A percentile compares a stretch with the other conserved stretches of the same genome.
phyloP scores from a whole-genome alignment of 2,329 filamentous ascomycete species.

The Thermomyces lanuginosus region DNA sequence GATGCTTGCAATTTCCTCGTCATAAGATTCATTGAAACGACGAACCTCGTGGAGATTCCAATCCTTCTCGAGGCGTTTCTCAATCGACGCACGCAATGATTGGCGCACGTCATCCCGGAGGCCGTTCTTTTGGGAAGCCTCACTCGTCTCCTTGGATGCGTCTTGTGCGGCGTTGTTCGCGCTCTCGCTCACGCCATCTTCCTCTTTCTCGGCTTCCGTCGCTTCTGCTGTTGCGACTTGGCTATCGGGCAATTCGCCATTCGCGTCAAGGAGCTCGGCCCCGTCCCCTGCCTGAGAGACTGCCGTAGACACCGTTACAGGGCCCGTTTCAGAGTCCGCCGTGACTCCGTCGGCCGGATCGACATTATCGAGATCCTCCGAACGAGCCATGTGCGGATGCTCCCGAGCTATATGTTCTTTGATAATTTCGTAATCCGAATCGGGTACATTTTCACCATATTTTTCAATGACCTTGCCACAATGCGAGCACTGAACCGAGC shows the following conservation, averaged over 20 bases:
- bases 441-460: conserved; percentile 11
- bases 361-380: conserved; percentile 12
- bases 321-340: conserved; percentile 7
- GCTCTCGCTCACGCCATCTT: conserved; percentile 8
- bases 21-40: conserved; percentile 19
- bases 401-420: conserved; percentile 18
- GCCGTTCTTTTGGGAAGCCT: conserved; percentile 10
- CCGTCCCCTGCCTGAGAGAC: no score
- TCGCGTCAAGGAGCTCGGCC: no score
- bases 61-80: conserved; percentile 16
- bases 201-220: no score
- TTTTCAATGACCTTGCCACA: conserved; percentile 21
- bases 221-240: conserved; percentile 8
- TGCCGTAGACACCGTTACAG: no score
- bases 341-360: conserved; percentile 3
- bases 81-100: conserved; percentile 12
- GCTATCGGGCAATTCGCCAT: conserved; percentile 7
- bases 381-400: conserved; percentile 18
- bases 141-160: conserved; percentile 3
- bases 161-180: conserved; percentile 6
- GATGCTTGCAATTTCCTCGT: conserved; percentile 15
- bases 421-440: conserved; percentile 14
- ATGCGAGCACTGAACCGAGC: conserved; percentile 19
- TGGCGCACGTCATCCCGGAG: conserved; percentile 11
- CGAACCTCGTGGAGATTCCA: conserved; percentile 24